A percentile compares a stretch with the other conserved stretches of the same genome.
Conservation (phyloP, 2,329 filamentous ascomycete species). For the Pseudogymnoascus sp. region DNA sequence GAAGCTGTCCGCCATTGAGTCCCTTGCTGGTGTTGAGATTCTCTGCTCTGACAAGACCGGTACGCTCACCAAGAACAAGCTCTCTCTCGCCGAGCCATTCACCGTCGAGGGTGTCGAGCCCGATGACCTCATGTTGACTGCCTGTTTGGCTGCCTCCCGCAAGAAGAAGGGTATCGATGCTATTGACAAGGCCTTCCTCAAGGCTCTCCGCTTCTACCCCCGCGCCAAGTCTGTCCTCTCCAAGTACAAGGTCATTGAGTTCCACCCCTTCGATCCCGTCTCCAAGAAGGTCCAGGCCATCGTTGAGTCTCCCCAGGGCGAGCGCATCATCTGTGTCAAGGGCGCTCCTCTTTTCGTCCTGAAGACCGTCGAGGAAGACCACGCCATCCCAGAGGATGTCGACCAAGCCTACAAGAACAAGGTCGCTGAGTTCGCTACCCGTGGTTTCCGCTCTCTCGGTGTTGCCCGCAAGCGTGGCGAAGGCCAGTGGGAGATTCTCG, state of each 20-base stretch:
- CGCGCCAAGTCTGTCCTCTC: constrained; percentile 69
- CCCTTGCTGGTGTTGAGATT: constrained; percentile 84
- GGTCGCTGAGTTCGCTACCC: constrained; percentile 81
- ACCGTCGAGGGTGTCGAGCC: constrained; percentile 73
- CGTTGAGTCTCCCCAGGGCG: constrained; percentile 74
- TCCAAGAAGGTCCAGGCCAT: constrained; percentile 86
- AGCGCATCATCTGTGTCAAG: constrained; percentile 83
- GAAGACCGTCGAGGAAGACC: constrained; percentile 79
- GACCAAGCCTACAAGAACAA: constrained; percentile 86
- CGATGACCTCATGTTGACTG: constrained; percentile 86
- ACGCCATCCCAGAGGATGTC: constrained; percentile 66
- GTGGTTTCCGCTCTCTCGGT: constrained; percentile 90
- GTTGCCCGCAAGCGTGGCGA: constrained; percentile 82
- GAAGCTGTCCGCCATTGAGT: constrained; percentile 87
- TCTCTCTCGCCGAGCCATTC: constrained; percentile 78
- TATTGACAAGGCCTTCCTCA: constrained; percentile 91
- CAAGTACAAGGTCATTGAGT: constrained; percentile 78
- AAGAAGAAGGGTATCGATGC: constrained; percentile 96
- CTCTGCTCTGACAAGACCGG: constrained; percentile 93
- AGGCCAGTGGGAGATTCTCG: constrained; percentile 80
- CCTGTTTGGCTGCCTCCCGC: constrained; percentile 79
- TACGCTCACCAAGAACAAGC: constrained; percentile 90
- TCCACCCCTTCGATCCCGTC: constrained; percentile 84
- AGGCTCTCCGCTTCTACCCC: constrained; percentile 74
- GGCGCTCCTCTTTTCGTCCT: constrained; percentile 82